Base-by-base conservation (phyloP, 495 filamentous ascomycete genomes). In the Xylaria grammica region DNA sequence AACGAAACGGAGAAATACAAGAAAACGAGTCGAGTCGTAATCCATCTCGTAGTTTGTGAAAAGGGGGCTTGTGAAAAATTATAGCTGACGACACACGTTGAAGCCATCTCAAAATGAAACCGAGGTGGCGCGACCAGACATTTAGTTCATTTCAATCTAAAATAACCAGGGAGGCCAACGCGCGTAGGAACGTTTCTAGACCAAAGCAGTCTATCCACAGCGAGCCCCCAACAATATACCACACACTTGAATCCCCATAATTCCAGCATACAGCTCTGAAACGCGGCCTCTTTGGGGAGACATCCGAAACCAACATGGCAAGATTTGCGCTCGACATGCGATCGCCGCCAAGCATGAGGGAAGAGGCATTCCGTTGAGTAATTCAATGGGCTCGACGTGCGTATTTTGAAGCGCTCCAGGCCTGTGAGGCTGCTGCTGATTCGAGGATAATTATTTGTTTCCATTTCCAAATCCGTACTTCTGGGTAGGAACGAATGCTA, bases 401-500 rank as follows among this genome's bases (percentile, higher is more conserved):
- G 20, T 24, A 32, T 34, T 20, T 19, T 38, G 34, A 19, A 27
- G 50, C 15, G 20, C 27, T 32, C 2, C 7, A 10, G 19, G 9
- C 10, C 6, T 55, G 15, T 15, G 48, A 38, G 34, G 19, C 10
- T 32, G 34, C 9, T 0, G 19, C 40, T 55, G 50, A 63, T 63
- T 63, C 60, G 60, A 63, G 60, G 60, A 63, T 55, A 54, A 63
- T 54, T 55, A 13, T 46, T 19, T 55, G 26, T 44, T 54, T 24
- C 34, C 19, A 32, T 34, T 62, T 11, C 24, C 27, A 32, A 32
- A 13, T 30, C 22, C 17, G 36, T 45, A n/a, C 15, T 8, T n/a
- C 58, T 19, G 40, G 15, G 46, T 36, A 22, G 36, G 38, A 29
- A 13, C 26, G n/a, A 17, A 51, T 48, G n/a, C n/a, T n/a, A 5